These are phyloP conservation scores for Carex littledalei DNA, from an alignment of 176 grass and related monocot species.

Conservation along the genomic window DNA sequence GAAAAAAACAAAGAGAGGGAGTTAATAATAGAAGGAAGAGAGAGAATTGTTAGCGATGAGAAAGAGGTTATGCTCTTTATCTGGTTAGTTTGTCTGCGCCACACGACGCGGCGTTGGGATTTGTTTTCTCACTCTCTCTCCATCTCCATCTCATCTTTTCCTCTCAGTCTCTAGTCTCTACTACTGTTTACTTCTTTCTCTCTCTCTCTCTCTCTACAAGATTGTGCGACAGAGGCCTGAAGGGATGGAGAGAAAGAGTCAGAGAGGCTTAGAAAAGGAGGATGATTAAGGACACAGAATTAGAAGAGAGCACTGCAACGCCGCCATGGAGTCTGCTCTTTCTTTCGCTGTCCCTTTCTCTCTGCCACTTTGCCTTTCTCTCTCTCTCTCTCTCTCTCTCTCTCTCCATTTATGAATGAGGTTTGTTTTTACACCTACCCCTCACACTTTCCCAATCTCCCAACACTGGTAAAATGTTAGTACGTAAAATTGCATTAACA, in stretches of 20 bases:
- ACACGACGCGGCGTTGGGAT: conserved; percentile 29
- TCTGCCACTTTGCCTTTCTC: neutral
- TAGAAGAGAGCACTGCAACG: conserved; percentile 25
- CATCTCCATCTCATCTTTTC: neutral
- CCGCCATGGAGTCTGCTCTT: conserved; percentile 23
- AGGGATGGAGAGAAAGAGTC: neutral
- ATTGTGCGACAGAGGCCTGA: neutral
- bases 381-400: neutral
- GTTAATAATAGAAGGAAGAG: conserved; percentile 16
- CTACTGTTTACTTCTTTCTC: neutral
- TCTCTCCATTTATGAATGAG: conserved; percentile 16
- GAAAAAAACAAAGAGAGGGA: neutral
- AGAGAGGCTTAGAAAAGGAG: neutral
- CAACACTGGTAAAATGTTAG: neutral
- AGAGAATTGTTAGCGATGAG: neutral
- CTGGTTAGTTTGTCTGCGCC: conserved; percentile 25
- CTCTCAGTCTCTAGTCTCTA: neutral
- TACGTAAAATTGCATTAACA: neutral
- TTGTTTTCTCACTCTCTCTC: conserved; percentile 18
- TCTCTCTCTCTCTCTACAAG: neutral
- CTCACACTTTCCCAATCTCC: conserved; percentile 6
- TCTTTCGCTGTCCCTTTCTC: neutral
- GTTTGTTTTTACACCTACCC: conserved; percentile 22
- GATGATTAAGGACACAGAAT: conserved; percentile 12
- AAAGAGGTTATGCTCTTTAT: conserved; percentile 19